Base-by-base conservation (phyloP, 306 rosid species). In the Quercus rubra region DNA sequence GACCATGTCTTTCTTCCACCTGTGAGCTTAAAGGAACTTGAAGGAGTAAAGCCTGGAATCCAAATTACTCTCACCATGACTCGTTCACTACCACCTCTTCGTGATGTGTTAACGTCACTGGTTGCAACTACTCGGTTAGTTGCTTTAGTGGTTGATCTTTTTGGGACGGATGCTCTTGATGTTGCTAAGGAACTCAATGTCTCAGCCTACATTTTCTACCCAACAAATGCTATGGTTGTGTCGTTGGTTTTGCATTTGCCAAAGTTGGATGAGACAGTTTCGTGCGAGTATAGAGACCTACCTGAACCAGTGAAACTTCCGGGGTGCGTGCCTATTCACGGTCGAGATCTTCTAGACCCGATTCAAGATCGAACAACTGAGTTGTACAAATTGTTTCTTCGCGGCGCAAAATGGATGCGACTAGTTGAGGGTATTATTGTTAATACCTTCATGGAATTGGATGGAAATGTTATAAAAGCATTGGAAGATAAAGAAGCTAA, bases 381-480 rank as follows among this genome's bases (percentile, higher is more conserved):
- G 35, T 51, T 14, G 5, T 80, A 86, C 70, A 71, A 64, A 59
- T 10, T 13, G 12, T 77, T 86, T 83, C 83, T 86, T 46, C 46
- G 71, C 67, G 70, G 15, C 12, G 38, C 80, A 20, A 49, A 86
- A 62, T 21, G 85, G 18, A 58, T 80, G 63, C 77, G 74, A 28
- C 19, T 62, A 46, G 83, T 80, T 3, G 84, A 83, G 55, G 87
- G 87, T 3, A 3, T 83, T 28, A 15, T 86, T 66, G 27, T 82
- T 13, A 86, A 86, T n/a, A 86, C 41, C 51, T 86, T 83, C 46
- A n/a, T 7, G 23, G 85, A 75, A 13, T 20, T 86, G 63, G 86
- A 86, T 49, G 81, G 15, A 74, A 62, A 2, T 4, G 67, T 83
- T 10, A 49, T 86, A n/a, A 75, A 28, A n/a, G 73, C 58, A 14